Evolutionary conservation across 352 stramenopile genomes (phyloP), one percentile per base, ranked within the genome.

Genomic region (Globisporangium rhizosaccharum): DNA sequence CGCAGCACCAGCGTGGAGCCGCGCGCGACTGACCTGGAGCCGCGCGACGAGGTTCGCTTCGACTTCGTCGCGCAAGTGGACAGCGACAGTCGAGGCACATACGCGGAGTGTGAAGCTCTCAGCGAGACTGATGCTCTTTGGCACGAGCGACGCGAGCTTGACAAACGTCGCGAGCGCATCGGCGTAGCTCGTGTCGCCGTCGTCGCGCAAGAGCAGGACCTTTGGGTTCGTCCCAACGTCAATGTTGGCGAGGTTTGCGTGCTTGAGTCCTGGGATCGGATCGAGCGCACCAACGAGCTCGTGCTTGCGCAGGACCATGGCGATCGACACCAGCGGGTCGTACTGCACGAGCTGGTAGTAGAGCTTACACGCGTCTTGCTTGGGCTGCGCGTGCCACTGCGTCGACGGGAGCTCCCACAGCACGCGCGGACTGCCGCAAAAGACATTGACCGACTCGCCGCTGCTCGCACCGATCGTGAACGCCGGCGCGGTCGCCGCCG

Each of bases 251-350:
- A 93, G 49, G 46, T 90, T 92, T 14, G 70, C 76, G 44, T 82
- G 73, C 37, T 82, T 83, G 15, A 96, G 68, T 10, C 87, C 87
- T 7, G 85, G 73, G 33, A 97, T 83, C 2, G 73, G 56, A 23
- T 96, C 85, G 0, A 89, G 65, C 3, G 81, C 81, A 2, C 87
- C 78, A 0, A 98, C 77, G 7, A 97, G 69, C 57, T 97, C 90
- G 53, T 97, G 95, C 26, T 92, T 81, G 14, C 79, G 74, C 23
- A 98, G 47, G 18, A 96, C 78, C 53, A 79, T 78, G 0, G 69
- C 58, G n/a, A 88, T 66, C 0, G 62, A 60, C 4, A 82, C 26
- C 12, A 96, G 63, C 0, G 77, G 75, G 2, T 87, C 75, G 61
- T 96, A 87, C 46, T 63, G 62, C 11, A 74, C 61, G 3, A 90